These are phyloP conservation scores for Alternaria solani DNA, from an alignment of 2,329 filamentous ascomycete genomes.

Conservation along the genomic window DNA sequence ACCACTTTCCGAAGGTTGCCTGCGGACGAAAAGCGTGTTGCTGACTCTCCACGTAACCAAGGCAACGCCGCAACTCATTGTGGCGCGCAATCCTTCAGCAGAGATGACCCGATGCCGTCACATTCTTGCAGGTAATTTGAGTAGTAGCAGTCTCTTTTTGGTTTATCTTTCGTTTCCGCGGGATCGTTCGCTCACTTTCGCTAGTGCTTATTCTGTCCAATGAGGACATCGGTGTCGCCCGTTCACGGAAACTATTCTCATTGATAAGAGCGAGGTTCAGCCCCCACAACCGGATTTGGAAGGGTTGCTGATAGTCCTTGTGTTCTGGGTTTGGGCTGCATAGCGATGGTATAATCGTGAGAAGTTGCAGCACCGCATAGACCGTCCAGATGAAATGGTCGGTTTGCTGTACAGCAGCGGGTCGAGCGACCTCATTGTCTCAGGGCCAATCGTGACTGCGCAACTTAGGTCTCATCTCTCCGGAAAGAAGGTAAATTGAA, in stretches of 20 bases:
- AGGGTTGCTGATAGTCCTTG: accelerated
- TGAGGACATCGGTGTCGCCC: background rate
- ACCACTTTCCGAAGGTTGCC: background rate
- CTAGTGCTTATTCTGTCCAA: background rate
- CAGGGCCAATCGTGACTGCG: background rate
- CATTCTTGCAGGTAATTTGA: background rate
- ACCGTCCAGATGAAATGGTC: background rate
- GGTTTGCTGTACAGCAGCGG: background rate
- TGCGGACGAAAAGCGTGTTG: background rate
- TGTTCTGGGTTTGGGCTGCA: accelerated
- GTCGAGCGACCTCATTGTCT: background rate
- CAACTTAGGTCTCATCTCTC: accelerated
- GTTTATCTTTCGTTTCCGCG: background rate
- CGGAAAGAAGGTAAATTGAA: background rate
- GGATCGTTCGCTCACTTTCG: accelerated
- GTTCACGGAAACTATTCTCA: background rate
- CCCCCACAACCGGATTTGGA: accelerated
- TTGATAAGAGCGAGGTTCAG: background rate
- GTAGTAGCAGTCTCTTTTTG: no score
- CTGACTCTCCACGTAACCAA: background rate
- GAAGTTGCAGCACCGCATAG: background rate
- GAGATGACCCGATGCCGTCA: background rate
- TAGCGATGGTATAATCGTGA: background rate
- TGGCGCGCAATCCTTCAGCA: background rate
- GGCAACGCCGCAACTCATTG: background rate